phyloP scores from a whole-genome alignment of 257 asterid genomes.

The Gentiana dahurica region DNA sequence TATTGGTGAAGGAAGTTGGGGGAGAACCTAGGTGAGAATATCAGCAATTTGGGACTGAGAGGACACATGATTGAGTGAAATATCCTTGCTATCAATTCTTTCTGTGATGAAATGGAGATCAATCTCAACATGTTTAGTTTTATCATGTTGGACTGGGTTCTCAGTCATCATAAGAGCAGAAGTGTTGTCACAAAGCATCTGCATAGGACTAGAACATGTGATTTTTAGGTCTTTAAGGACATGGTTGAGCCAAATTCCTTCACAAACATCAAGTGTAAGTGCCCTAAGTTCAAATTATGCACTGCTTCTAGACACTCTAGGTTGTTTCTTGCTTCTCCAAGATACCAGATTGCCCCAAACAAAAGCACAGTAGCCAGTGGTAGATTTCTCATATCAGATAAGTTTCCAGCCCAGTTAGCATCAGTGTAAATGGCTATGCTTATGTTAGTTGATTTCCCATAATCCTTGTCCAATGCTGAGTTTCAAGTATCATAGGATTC shows the following conservation, averaged over 20 bases:
- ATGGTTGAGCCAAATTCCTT: not conserved
- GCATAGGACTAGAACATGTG: not conserved
- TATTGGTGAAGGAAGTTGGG: not conserved
- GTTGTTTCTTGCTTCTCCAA: constrained; percentile 6
- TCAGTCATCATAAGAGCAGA: not conserved
- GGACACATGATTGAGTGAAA: not conserved
- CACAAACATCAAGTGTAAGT: not conserved
- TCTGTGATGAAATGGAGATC: constrained; percentile 2
- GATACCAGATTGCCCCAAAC: constrained; percentile 2
- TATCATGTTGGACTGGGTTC: too few relatives aligned
- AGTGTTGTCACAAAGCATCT: constrained; percentile 1
- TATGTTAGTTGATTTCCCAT: too few relatives aligned
- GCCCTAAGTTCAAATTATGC: not conserved
- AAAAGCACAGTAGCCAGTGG: not conserved
- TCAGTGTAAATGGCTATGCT: not conserved
- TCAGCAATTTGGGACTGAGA: not conserved
- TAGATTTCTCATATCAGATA: not conserved
- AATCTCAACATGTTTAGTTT: not conserved
- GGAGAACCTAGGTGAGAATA: constrained; percentile 1
- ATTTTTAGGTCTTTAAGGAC: not conserved
- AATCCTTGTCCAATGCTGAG: too few relatives aligned
- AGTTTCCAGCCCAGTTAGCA: not conserved
- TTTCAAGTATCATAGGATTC: not conserved
- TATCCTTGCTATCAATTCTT: not conserved
- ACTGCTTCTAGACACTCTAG: not conserved